Evolutionary conservation across 495 filamentous ascomycete genomes (phyloP).

Genomic region (Penicillium canariense): DNA sequence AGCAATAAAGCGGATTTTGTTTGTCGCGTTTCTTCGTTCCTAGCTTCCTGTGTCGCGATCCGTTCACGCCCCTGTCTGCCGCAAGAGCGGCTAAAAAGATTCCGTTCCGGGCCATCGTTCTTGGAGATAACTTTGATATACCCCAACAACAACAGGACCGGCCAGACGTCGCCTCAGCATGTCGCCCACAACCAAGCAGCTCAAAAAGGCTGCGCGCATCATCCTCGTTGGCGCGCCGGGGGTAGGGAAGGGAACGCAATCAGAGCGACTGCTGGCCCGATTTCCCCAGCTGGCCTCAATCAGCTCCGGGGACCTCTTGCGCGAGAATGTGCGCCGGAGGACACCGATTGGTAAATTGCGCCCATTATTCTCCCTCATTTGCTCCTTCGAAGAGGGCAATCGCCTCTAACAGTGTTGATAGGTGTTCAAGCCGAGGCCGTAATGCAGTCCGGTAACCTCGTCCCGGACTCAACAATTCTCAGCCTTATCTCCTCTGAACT

Average conservation of each 20-base stretch:
- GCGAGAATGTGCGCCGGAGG: conserved; percentile 84
- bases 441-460: conserved; percentile 80
- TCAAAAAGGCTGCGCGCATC: conserved; percentile 81
- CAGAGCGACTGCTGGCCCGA: conserved; percentile 77
- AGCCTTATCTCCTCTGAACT: conserved; percentile 88
- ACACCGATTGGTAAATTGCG: conserved; percentile 73
- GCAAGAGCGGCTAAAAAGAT: background rate
- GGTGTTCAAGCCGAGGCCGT: conserved; percentile 84
- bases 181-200: conserved; percentile 42
- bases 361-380: background rate
- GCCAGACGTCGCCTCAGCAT: conserved; percentile 11
- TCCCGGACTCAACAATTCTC: conserved; percentile 87
- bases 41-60: background rate
- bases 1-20: conserved; percentile 3
- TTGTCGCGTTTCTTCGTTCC: background rate
- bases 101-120: conserved; percentile 10
- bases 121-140: conserved; percentile 8
- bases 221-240: conserved; percentile 96
- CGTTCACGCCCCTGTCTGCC: background rate
- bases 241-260: conserved; percentile 90
- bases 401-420: conserved; percentile 29
- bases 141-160: background rate
- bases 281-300: conserved; percentile 89
- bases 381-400: background rate
- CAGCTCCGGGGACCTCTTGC: conserved; percentile 87